Evolutionary conservation across 257 asterid genomes (phyloP), one percentile per base, ranked within the genome.

Genomic region (Pogostemon cablin): DNA sequence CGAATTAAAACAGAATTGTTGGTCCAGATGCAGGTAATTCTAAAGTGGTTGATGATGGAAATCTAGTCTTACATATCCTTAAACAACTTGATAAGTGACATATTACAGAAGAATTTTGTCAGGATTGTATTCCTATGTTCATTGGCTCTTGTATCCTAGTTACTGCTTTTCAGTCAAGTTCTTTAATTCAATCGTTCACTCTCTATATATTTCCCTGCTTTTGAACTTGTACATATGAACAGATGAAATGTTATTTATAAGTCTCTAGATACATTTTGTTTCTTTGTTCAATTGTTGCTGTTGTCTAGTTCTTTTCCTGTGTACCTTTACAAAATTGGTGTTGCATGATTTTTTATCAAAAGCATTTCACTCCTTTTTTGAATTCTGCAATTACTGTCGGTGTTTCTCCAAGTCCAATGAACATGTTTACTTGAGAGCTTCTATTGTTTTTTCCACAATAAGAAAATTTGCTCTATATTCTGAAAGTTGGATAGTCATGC

Each of bases 351-450:
- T 37, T 32, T 20, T 15, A 44, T 25, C 6, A 2, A 4, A 43
- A 46, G 46, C 42, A 17, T 44, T 37, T 15, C 37, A 20, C 69
- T 64, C 69, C 11, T 44, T 61, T 40, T 40, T 60, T 57, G 15
- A 47, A 9, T 34, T 38, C 4, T 60, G 20, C 48, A 60, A 60
- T 39, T 60, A 12, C 34, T n/a, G 39, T 60, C 15, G 35, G 44
- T 39, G 47, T 60, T 59, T 59, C 64, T 58, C 65, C n/a, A 46
- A 59, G 44, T 59, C 9, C 35, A 11, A 5, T 60, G 12, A 12
- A 60, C 32, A 60, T 12, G 4, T 60, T 10, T 11, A 38, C 32
- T 59, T 39, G 65, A 38, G 65, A 4, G 48, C 47, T 37, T 59
- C 15, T 15, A 15, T 15, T 15, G 15, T 15, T 15, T 15, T 15